Conservation (phyloP, 495 filamentous ascomycete species). For the Chaetomium fimeti region DNA sequence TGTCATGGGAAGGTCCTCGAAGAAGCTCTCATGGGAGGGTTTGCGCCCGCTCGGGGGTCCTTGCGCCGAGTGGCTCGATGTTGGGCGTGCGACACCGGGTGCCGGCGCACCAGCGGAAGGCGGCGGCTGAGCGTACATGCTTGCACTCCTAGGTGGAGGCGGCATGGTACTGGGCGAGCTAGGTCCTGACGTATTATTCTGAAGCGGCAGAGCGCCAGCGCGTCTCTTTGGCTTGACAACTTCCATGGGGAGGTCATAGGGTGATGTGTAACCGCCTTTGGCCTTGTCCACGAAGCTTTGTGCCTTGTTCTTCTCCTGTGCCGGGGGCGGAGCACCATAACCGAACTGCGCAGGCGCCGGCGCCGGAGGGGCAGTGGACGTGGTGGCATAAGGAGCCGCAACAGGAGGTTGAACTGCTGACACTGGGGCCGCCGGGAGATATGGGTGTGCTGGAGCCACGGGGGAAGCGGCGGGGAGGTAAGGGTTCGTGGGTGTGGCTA, state of each 20-base stretch:
- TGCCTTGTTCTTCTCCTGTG: slow-evolving; percentile 52
- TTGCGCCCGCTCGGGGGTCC: slow-evolving; percentile 31
- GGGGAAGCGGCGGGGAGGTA: slow-evolving; percentile 32
- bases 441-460: slow-evolving; percentile 38
- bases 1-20: slow-evolving; percentile 78
- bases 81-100: slow-evolving; percentile 34
- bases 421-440: slow-evolving; percentile 31
- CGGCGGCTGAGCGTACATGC: slow-evolving; percentile 49
- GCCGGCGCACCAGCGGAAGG: slow-evolving; percentile 37
- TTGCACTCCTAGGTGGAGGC: slow-evolving; percentile 60
- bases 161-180: slow-evolving; percentile 44
- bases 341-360: slow-evolving; percentile 44
- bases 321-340: slow-evolving; percentile 44
- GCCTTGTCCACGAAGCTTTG: slow-evolving; percentile 84
- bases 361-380: slow-evolving; percentile 45
- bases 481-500: slow-evolving; percentile 19
- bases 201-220: slow-evolving; percentile 46
- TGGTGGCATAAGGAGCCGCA: slow-evolving; percentile 36
- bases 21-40: slow-evolving; percentile 61
- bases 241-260: slow-evolving; percentile 93
- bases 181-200: slow-evolving; percentile 33
- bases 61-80: slow-evolving; percentile 37
- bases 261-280: slow-evolving; percentile 88
- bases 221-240: slow-evolving; percentile 64
- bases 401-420: slow-evolving; percentile 31